A percentile compares a stretch with the other conserved stretches of the same genome.
Evolutionary conservation across 805 yeast species (phyloP).

Genomic region (Barnettozyma salicaria): DNA sequence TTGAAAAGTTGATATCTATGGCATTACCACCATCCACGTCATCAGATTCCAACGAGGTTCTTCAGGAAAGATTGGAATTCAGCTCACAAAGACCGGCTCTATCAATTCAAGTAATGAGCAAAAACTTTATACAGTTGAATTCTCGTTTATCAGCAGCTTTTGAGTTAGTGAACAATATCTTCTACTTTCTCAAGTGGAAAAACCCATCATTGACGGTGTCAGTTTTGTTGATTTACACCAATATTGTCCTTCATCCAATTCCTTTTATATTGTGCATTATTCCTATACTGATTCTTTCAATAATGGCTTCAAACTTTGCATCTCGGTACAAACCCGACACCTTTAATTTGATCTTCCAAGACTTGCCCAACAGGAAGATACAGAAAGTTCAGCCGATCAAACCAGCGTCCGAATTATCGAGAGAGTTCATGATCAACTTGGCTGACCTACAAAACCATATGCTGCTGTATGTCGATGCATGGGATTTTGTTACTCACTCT

Average conservation of each 20-base stretch:
- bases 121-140: constrained; percentile 56
- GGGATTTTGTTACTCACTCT: constrained; percentile 48
- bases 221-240: constrained; percentile 43
- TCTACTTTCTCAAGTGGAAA: constrained; percentile 56
- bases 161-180: constrained; percentile 50
- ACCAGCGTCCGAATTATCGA: constrained; percentile 72
- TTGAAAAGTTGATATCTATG: constrained; percentile 66
- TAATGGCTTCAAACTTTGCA: constrained; percentile 64
- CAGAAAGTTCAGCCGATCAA: constrained; percentile 23
- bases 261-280: constrained; percentile 38
- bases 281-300: constrained; percentile 49
- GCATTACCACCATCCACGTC: constrained; percentile 61
- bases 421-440: constrained; percentile 70
- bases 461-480: constrained; percentile 54
- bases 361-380: neutral
- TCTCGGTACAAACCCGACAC: constrained; percentile 60
- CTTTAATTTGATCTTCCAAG: neutral
- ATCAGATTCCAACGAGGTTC: constrained; percentile 32
- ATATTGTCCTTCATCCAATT: constrained; percentile 55
- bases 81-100: constrained; percentile 63
- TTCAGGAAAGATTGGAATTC: constrained; percentile 50
- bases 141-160: constrained; percentile 60
- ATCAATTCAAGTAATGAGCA: constrained; percentile 64
- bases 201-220: constrained; percentile 58
- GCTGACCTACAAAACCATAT: constrained; percentile 83